Conservation (phyloP, 1,139 yeast species). For the Debaryomycetaceae sp. region DNA sequence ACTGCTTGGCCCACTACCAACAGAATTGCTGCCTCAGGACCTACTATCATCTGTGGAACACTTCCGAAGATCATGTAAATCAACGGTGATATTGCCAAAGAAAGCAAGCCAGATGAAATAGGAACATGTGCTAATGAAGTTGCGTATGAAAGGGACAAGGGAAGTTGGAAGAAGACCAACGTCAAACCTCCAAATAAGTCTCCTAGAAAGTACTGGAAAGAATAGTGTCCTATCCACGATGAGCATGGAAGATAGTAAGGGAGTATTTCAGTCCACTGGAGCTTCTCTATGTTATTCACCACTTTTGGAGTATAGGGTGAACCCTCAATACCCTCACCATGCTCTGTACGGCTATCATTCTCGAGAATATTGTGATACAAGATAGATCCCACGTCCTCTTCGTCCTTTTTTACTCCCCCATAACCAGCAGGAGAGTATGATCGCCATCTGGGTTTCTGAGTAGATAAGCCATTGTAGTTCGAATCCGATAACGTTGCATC, state of each 20-base stretch:
- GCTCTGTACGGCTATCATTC: not conserved
- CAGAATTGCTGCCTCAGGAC: conserved; percentile 94
- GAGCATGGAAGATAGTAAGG: conserved; percentile 81
- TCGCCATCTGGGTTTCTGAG: not conserved
- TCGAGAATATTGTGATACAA: not conserved
- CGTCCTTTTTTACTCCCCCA: not conserved
- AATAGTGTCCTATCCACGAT: conserved; percentile 74
- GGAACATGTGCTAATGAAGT: conserved; percentile 90
- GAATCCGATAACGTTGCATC: not conserved
- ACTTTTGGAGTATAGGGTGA: conserved; percentile 22
- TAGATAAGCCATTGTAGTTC: not conserved
- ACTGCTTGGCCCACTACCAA: conserved; percentile 89
- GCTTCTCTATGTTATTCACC: conserved; percentile 17
- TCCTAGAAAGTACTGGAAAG: conserved; percentile 50
- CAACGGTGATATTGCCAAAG: conserved; percentile 79
- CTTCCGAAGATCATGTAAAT: conserved; percentile 82
- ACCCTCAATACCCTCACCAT: not conserved
- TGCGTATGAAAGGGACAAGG: conserved; percentile 84
- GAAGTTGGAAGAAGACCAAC: conserved; percentile 87
- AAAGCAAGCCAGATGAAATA: conserved; percentile 78
- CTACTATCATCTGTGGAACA: conserved; percentile 94
- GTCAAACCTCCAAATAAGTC: conserved; percentile 86
- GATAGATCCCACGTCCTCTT: not conserved
- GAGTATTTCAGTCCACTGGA: conserved; percentile 26
- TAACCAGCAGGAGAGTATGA: not conserved